Conservation (phyloP, 306 rosid species). For the Macrotyloma uniflorum region DNA sequence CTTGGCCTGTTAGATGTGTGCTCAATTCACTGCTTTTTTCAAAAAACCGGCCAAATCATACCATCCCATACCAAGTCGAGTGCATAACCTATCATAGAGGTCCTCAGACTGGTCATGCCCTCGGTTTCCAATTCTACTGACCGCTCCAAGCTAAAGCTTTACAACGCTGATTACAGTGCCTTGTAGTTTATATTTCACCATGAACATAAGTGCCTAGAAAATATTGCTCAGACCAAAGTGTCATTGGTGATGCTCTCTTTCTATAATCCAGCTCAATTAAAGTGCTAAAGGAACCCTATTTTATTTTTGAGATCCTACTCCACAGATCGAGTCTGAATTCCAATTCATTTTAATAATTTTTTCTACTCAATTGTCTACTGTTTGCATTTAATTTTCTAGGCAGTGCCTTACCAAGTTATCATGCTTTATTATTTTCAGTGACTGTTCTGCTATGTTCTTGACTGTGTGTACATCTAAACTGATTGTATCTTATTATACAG, state of each 20-base stretch:
- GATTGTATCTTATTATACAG: constrained; percentile 50
- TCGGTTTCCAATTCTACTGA: background rate
- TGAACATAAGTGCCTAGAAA: background rate
- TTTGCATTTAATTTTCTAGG: constrained; percentile 2
- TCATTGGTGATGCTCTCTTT: background rate
- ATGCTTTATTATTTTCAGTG: background rate
- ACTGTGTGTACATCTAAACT: constrained; percentile 16
- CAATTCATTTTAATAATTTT: no score
- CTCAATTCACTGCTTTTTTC: background rate
- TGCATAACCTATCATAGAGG: background rate
- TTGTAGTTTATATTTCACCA: background rate
- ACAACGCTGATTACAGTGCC: background rate
- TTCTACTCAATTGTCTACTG: background rate
- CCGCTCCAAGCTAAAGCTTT: background rate
- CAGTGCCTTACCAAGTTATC: background rate
- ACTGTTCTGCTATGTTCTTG: background rate
- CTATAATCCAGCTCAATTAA: background rate
- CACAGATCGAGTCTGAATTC: background rate
- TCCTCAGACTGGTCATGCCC: background rate
- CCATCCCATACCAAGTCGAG: background rate
- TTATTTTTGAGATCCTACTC: background rate
- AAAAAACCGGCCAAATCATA: background rate
- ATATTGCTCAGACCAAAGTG: background rate
- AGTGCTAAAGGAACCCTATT: background rate
- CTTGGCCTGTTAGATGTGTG: background rate